Evolutionary conservation across 1,139 yeast species (phyloP).

Genomic region (Candida sp.): DNA sequence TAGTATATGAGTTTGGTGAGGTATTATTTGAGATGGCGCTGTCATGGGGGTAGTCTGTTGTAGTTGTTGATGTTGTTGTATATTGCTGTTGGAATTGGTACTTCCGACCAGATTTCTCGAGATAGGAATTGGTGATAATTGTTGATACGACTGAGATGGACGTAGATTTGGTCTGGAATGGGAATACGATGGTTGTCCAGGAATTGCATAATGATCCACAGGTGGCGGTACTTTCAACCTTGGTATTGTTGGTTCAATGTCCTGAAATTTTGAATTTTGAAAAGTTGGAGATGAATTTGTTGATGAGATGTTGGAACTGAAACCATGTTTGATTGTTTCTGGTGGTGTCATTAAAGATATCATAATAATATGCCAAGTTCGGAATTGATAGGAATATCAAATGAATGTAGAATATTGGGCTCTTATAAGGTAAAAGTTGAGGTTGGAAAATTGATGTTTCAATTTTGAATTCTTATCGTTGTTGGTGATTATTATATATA

Average conservation of each 20-base stretch:
- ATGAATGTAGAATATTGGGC: too few species aligned
- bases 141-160: not conserved
- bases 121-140: not conserved
- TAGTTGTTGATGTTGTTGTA: too few species aligned
- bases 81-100: too few species aligned
- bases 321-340: not conserved
- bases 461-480: too few species aligned
- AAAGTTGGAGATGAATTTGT: not conserved
- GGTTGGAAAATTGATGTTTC: too few species aligned
- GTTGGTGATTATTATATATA: not conserved
- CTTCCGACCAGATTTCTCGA: too few species aligned
- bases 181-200: not conserved
- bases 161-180: not conserved
- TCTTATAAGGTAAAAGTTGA: too few species aligned
- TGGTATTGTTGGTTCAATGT: too few species aligned
- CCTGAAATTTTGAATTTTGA: not conserved
- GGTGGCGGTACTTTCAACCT: not conserved
- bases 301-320: not conserved
- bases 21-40: not conserved
- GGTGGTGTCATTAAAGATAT: not conserved
- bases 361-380: not conserved
- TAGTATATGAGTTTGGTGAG: too few species aligned
- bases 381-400: too few species aligned
- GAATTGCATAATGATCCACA: not conserved
- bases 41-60: not conserved